These are phyloP conservation scores for Bathelium albidoporum DNA, from an alignment of 495 filamentous ascomycete species.

Conservation along the genomic window DNA sequence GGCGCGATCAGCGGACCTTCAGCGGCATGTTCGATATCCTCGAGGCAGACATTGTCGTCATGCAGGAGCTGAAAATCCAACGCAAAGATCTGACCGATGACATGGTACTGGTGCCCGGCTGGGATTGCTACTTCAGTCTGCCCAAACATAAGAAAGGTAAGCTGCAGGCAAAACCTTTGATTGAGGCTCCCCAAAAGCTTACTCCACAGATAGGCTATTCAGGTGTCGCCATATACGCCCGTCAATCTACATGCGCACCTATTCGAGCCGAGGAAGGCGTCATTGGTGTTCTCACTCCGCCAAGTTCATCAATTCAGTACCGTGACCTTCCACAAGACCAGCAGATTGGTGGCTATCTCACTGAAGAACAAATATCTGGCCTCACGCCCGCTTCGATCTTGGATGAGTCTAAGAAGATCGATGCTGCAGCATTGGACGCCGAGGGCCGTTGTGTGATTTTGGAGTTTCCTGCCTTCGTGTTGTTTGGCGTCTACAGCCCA, in stretches of 20 bases:
- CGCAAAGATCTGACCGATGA: constrained; percentile 87
- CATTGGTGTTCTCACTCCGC: constrained; percentile 68
- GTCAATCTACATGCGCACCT: constrained; percentile 77
- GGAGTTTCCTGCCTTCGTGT: constrained; percentile 89
- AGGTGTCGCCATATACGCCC: constrained; percentile 88
- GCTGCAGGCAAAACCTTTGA: not conserved
- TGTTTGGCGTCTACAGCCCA: constrained; percentile 84
- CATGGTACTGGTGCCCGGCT: constrained; percentile 90
- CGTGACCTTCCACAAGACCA: constrained; percentile 65
- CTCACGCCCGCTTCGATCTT: constrained; percentile 18
- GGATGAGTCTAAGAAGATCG: constrained; percentile 33
- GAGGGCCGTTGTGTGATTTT: constrained; percentile 89
- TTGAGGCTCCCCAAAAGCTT: not conserved
- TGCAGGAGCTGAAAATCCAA: constrained; percentile 96
- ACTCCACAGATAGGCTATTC: constrained; percentile 62
- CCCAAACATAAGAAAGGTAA: constrained; percentile 86
- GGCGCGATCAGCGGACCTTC: constrained; percentile 79
- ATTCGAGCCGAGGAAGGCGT: constrained; percentile 92
- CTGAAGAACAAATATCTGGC: constrained; percentile 48
- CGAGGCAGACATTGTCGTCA: constrained; percentile 85
- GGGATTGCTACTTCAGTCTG: constrained; percentile 94
- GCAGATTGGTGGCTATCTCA: constrained; percentile 87
- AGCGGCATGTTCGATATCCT: constrained; percentile 92
- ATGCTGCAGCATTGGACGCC: constrained; percentile 67
- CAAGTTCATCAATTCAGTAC: constrained; percentile 64